Percentiles rank a stretch among this genome's conserved stretches.
Evolutionary conservation across 2,329 filamentous ascomycete genomes (phyloP).

Genomic region (Phaeophleospora eucalypticola): DNA sequence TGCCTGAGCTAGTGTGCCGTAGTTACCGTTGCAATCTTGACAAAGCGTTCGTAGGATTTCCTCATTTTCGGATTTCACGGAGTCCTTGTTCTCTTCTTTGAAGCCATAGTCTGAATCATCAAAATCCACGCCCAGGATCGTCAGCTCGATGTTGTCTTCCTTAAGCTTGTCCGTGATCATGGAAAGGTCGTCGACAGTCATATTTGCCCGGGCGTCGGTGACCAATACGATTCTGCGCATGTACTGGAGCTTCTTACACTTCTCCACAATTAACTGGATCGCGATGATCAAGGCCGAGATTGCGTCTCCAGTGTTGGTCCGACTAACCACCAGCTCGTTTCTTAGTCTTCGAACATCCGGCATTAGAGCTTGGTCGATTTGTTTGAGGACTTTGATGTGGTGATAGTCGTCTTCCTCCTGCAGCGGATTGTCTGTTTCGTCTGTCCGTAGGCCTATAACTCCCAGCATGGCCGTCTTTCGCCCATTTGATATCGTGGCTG

Average conservation of each 20-base stretch:
- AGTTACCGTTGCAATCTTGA: slow-evolving; percentile 65
- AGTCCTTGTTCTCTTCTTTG: slow-evolving; percentile 82
- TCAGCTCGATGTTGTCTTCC: slow-evolving; percentile 69
- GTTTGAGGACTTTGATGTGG: slow-evolving; percentile 70
- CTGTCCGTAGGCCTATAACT: slow-evolving; percentile 79
- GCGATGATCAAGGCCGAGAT: slow-evolving; percentile 84
- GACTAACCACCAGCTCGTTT: slow-evolving; percentile 61
- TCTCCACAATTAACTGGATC: slow-evolving; percentile 75
- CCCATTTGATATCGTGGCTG: slow-evolving; percentile 63
- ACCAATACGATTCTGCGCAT: slow-evolving; percentile 76
- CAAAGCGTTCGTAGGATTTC: slow-evolving; percentile 59
- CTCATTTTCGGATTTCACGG: slow-evolving; percentile 72
- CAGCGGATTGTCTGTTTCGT: slow-evolving; percentile 67
- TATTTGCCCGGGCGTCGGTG: slow-evolving; percentile 71
- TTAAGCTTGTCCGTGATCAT: slow-evolving; percentile 72
- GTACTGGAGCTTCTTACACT: slow-evolving; percentile 79
- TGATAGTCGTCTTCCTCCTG: slow-evolving; percentile 67
- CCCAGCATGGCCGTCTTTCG: slow-evolving; percentile 71
- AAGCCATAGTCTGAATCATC: slow-evolving; percentile 85
- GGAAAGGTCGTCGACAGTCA: slow-evolving; percentile 68
- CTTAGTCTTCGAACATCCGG: slow-evolving; percentile 64
- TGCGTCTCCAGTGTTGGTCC: slow-evolving; percentile 68
- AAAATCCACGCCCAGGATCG: slow-evolving; percentile 85
- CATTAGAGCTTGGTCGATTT: slow-evolving; percentile 64
- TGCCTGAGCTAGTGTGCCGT: slow-evolving; percentile 82